Evolutionary conservation across 345 rosid genomes (phyloP).

Genomic region (Abelmoschus esculentus): DNA sequence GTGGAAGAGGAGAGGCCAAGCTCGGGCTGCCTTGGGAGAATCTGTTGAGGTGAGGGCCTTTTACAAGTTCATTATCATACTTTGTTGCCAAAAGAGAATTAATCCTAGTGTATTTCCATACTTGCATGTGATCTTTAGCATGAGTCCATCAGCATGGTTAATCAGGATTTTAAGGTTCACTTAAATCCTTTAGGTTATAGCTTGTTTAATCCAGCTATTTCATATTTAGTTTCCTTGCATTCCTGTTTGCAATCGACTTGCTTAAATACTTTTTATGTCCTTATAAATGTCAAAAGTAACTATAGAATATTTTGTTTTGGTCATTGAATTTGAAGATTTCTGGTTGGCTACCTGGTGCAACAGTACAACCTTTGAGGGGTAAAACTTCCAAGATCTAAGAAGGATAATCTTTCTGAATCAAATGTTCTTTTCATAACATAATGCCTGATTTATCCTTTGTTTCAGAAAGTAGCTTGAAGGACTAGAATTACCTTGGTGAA

Average conservation of each 20-base stretch:
- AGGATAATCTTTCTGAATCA: conserved; percentile 11
- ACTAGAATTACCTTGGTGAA: conserved; percentile 81
- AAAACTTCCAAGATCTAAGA: conserved; percentile 16
- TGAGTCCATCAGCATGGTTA: not conserved
- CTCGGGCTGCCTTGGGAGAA: conserved; percentile 92
- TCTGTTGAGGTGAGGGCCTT: conserved; percentile 47
- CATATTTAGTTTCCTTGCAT: not conserved
- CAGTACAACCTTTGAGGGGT: conserved; percentile 81
- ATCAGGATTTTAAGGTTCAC: not conserved
- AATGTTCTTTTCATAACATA: conserved; percentile 12
- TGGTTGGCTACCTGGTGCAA: conserved; percentile 95
- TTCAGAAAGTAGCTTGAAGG: conserved; percentile 88
- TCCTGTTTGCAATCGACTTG: not conserved
- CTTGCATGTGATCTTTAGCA: conserved; percentile 6
- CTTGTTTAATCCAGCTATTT: conserved; percentile 12
- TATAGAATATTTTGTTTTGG: not conserved
- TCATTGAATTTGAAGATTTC: conserved; percentile 36
- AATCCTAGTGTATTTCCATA: conserved; percentile 4
- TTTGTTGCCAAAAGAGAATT: not conserved
- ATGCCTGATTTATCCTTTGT: conserved; percentile 16
- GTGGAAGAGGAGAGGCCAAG: conserved; percentile 99
- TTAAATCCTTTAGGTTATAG: conserved; percentile 7
- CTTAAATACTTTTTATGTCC: not conserved
- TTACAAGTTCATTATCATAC: conserved; percentile 5
- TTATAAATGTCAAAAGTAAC: not conserved